Conservation (phyloP, 202 grass and related monocot genomes). For the Setaria italica region DNA sequence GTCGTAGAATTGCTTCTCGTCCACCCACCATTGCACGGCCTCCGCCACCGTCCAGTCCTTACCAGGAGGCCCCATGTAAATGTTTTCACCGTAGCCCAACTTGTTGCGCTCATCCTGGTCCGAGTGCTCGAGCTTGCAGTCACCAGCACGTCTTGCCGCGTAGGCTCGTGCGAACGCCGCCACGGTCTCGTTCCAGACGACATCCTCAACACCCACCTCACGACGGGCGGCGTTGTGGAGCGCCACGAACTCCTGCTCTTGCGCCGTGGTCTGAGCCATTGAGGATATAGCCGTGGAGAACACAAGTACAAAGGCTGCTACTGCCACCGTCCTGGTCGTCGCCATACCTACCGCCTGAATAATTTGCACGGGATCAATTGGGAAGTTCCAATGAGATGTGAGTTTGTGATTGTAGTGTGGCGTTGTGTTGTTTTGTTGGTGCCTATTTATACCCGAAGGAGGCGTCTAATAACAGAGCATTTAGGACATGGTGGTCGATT, state of each 20-base stretch:
- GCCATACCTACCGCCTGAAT: neutral
- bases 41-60: neutral
- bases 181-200: neutral
- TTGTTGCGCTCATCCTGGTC: neutral
- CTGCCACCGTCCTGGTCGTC: neutral
- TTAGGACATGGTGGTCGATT: neutral
- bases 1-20: constrained; percentile 20
- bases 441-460: neutral
- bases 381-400: neutral
- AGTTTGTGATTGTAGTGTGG: neutral
- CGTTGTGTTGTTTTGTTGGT: neutral
- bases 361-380: neutral
- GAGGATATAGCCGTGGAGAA: neutral
- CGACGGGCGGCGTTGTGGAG: neutral
- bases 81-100: neutral
- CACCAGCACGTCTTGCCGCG: neutral
- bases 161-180: neutral
- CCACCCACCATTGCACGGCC: constrained; percentile 30
- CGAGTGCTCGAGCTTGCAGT: neutral
- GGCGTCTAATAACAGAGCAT: neutral
- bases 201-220: neutral
- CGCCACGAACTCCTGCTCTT: neutral
- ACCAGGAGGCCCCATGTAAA: neutral
- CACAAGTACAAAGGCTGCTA: neutral
- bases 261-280: neutral